A percentile compares a stretch with the other conserved stretches of the same genome.
Conservation (phyloP, 345 rosid species). For the Ceriops decandra region DNA sequence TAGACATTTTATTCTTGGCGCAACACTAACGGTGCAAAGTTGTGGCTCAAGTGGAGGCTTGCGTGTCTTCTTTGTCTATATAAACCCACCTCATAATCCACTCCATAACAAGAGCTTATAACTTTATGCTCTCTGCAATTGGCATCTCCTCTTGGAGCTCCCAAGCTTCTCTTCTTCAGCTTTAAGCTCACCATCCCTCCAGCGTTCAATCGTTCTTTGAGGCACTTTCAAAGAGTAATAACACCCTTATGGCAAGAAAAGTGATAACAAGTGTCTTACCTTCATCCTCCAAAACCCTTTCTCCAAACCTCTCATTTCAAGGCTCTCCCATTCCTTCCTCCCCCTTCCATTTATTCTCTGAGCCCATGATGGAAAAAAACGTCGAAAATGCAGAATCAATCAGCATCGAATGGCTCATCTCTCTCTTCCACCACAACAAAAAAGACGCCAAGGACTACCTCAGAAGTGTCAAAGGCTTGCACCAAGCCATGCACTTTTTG, state of each 20-base stretch:
- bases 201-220: background rate
- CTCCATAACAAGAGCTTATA: background rate
- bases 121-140: background rate
- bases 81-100: background rate
- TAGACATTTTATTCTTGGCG: background rate
- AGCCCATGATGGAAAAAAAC: conserved; percentile 44
- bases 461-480: conserved; percentile 37
- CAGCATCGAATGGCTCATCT: conserved; percentile 56
- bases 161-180: background rate
- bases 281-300: conserved; percentile 6
- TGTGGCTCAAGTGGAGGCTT: background rate
- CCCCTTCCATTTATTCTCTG: conserved; percentile 27
- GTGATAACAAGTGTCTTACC: background rate
- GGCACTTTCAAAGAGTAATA: conserved; percentile 1
- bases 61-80: conserved; percentile 6
- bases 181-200: background rate
- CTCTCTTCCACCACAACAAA: conserved; percentile 38
- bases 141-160: background rate
- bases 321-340: conserved; percentile 19
- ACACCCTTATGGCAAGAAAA: conserved; percentile 1
- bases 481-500: conserved; percentile 51
- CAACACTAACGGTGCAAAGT: background rate
- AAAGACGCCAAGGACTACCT: conserved; percentile 53
- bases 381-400: conserved; percentile 43
- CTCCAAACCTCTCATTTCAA: conserved; percentile 16